Conservation (phyloP, 768 basidiomycete species). For the Dentipellis sp. region DNA sequence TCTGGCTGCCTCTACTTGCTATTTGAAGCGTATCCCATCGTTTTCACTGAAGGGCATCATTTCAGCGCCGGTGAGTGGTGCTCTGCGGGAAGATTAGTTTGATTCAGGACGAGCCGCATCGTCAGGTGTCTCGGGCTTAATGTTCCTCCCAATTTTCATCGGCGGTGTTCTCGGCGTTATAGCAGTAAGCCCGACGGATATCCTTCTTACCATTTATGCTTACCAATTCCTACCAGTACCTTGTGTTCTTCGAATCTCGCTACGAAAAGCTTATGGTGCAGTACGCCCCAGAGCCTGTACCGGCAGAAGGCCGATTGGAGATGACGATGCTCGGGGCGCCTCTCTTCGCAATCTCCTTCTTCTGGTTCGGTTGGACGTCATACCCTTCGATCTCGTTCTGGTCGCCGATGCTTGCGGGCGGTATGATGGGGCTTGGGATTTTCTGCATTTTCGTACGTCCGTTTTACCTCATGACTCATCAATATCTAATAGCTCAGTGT, state of each 20-base stretch:
- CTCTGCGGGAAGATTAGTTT: background rate
- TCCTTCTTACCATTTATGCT: background rate
- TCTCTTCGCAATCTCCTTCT: conserved; percentile 42
- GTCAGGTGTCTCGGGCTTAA: conserved; percentile 17
- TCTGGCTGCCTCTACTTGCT: conserved; percentile 55
- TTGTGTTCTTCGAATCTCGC: conserved; percentile 47
- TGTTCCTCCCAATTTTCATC: conserved; percentile 20
- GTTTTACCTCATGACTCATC: background rate
- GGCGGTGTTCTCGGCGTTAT: conserved; percentile 17
- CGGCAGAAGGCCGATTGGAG: conserved; percentile 50
- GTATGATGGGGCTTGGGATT: conserved; percentile 44
- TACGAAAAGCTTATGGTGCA: conserved; percentile 35
- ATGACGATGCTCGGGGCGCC: conserved; percentile 43
- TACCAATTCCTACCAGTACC: conserved; percentile 20
- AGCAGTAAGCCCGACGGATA: background rate
- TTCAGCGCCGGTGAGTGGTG: conserved; percentile 19
- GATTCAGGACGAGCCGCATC: background rate
- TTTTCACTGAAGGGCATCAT: conserved; percentile 18
- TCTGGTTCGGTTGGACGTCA: conserved; percentile 67
- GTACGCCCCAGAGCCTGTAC: conserved; percentile 40
- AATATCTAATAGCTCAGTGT: background rate
- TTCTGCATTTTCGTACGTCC: conserved; percentile 41
- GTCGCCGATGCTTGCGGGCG: too few relatives aligned
- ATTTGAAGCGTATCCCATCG: conserved; percentile 40
- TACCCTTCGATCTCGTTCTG: conserved; percentile 41